These are phyloP conservation scores for Kodamaea ohmeri DNA, from an alignment of 1,139 yeast genomes.

Conservation along the genomic window DNA sequence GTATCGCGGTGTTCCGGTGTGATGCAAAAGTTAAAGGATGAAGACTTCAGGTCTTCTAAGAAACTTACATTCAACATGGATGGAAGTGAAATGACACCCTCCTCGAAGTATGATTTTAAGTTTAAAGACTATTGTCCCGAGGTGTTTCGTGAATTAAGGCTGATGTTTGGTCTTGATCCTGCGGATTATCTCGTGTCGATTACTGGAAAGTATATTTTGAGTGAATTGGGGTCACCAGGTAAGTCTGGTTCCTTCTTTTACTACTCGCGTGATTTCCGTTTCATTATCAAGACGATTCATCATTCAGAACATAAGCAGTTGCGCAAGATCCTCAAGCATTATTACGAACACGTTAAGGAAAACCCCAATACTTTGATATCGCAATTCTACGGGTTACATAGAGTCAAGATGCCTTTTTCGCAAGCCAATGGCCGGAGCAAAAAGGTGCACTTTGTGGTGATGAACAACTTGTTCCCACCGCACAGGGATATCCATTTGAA, in stretches of 20 bases:
- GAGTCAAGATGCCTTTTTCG: constrained; percentile 81
- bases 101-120: constrained; percentile 91
- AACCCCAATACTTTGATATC: constrained; percentile 88
- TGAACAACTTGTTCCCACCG: constrained; percentile 97
- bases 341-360: constrained; percentile 73
- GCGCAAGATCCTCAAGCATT: constrained; percentile 69
- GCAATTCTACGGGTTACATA: constrained; percentile 92
- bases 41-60: constrained; percentile 68
- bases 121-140: constrained; percentile 96
- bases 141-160: constrained; percentile 83
- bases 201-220: constrained; percentile 87
- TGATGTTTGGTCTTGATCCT: constrained; percentile 82
- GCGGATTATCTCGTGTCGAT: constrained; percentile 92
- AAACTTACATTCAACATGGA: constrained; percentile 84
- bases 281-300: constrained; percentile 93
- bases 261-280: constrained; percentile 88
- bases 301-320: constrained; percentile 88
- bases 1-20: constrained; percentile 89
- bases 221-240: constrained; percentile 95
- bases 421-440: constrained; percentile 44
- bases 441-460: constrained; percentile 89
- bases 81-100: constrained; percentile 88
- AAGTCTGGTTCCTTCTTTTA: constrained; percentile 96
- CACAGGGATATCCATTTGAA: constrained; percentile 83
- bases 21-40: constrained; percentile 66